Percentiles rank a stretch among this genome's conserved stretches.
Evolutionary conservation across 176 grass and related monocot species (phyloP).

Genomic region (Zea mays): Zm-B73-REFERENCE-NAM-5.0 NC_050103.1:14116501-14117000

Average conservation of each 20-base stretch:
- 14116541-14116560: background rate
- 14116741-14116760: no score
- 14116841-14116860: conserved; percentile 13
- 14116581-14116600: background rate
- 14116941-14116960: background rate
- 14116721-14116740: no score
- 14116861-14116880: conserved; percentile 8
- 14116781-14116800: no score
- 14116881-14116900: conserved; percentile 7
- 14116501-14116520: background rate
- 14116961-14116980: background rate
- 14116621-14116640: no score
- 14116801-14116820: no score
- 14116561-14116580: background rate
- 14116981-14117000: background rate
- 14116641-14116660: no score
- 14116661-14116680: no score
- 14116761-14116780: no score
- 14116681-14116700: no score
- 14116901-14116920: conserved; percentile 17
- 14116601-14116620: background rate
- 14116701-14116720: no score
- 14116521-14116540: background rate
- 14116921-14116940: background rate
- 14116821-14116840: background rate